Percentiles rank a stretch among this genome's conserved stretches.
Conservation (phyloP, 2,329 filamentous ascomycete species). For the Neocucurbitaria cava region DNA sequence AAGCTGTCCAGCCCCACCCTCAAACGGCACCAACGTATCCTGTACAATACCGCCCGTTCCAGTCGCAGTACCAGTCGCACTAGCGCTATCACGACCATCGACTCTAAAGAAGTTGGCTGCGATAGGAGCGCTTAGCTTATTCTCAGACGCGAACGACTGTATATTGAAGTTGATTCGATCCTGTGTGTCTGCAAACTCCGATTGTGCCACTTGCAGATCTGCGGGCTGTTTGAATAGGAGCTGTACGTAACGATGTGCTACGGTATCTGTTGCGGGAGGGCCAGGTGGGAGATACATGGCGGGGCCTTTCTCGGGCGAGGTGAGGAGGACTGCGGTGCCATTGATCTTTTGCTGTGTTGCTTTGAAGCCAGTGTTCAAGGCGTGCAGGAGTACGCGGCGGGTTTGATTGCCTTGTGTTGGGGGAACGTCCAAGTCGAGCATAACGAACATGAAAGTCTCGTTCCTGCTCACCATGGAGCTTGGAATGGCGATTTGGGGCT, state of each 20-base stretch:
- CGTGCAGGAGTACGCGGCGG: constrained; percentile 42
- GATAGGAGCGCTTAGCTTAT: constrained; percentile 33
- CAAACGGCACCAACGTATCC: constrained; percentile 24
- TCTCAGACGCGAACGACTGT: constrained; percentile 31
- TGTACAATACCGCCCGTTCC: constrained; percentile 21
- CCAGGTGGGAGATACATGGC: constrained; percentile 41
- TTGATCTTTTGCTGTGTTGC: constrained; percentile 35
- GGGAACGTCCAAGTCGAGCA: constrained; percentile 47
- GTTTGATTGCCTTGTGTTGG: constrained; percentile 26
- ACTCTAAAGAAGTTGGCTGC: constrained; percentile 47
- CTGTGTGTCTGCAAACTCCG: constrained; percentile 27
- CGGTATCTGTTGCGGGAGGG: constrained; percentile 42
- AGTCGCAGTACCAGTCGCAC: constrained; percentile 23
- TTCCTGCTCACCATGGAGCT: constrained; percentile 16
- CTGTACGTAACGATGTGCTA: constrained; percentile 45
- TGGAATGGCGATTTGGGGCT: constrained; percentile 38
- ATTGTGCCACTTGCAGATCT: constrained; percentile 27
- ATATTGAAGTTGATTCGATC: constrained; percentile 40
- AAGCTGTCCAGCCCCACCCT: constrained; percentile 22
- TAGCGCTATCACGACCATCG: constrained; percentile 31
- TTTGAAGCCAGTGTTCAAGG: constrained; percentile 44
- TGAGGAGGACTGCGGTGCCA: constrained; percentile 32
- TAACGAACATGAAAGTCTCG: constrained; percentile 44
- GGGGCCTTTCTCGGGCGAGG: constrained; percentile 35
- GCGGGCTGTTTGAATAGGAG: constrained; percentile 43